Base-by-base conservation (phyloP, 371 early-diverging fungal genomes). In the Neoconidiobolus thromboides region DNA sequence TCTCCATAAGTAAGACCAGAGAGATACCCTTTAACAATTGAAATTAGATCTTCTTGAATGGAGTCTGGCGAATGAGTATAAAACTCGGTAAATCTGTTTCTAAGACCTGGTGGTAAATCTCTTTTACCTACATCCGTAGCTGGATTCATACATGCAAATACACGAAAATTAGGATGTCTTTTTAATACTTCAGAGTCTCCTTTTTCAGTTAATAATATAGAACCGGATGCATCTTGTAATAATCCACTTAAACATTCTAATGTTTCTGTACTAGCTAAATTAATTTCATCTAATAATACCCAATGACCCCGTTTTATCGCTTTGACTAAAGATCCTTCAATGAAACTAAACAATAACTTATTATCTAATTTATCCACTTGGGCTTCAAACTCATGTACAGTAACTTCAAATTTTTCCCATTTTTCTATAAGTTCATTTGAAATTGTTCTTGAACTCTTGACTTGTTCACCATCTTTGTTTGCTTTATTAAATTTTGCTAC, bases 71-170 rank as follows among this genome's bases (percentile, higher is more conserved):
- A 75, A 55, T 91, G 87, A 7, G 96, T 92, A 71, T 87, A 96
- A 57, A 93, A 82, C 64, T 97, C 96, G 12, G 91, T 92, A 68
- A 97, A 96, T 43, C 96, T 77, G 55, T 82, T 86, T 44, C 93
- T 82, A 9, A 98, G 75, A 7, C 90, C 91, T 2, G 86, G 85
- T 7, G 98, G 93, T 26, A 97, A 78, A 64, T 96, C 88, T 49
- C 92, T 86, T 71, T 99, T 99, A 52, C 99, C 99, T 0, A 93
- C 92, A 73, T 97, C 96, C 6, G 89, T 96, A n/a, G 94, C 89
- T 14, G 99, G 99, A 73, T 99, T 99, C 99, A 99, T 99, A 72
- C 98, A 98, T 0, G 93, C 97, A 72, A 99, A 99, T 3, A 99
- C 73, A 6, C 95, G 80, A 78, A 99, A 99, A 60, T 89, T 85